Evolutionary conservation across 2,329 filamentous ascomycete species (phyloP).

Genomic region (Thyridium curvatum): DNA sequence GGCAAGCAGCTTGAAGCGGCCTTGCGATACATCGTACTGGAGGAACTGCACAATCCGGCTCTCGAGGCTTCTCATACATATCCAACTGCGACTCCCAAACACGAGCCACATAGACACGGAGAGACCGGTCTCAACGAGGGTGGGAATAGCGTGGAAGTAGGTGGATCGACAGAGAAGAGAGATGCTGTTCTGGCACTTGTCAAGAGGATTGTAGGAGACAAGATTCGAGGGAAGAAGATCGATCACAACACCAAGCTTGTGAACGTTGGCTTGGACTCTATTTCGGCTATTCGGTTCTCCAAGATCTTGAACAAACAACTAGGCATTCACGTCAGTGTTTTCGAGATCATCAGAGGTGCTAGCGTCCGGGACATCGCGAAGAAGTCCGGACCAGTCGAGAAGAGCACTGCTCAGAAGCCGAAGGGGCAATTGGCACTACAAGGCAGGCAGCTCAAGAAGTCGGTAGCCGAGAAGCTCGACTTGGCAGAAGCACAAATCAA

Average conservation of each 20-base stretch:
- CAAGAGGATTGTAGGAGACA: slow-evolving; percentile 8
- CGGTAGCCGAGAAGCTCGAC: too few species aligned
- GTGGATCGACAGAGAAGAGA: neutral
- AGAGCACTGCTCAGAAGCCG: neutral
- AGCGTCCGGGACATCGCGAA: slow-evolving; percentile 9
- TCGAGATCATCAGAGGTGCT: slow-evolving; percentile 13
- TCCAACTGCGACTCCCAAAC: too few species aligned
- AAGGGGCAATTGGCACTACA: too few species aligned
- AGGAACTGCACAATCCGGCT: too few species aligned
- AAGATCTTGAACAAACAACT: slow-evolving; percentile 10
- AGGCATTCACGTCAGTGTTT: slow-evolving; percentile 13
- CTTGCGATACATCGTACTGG: too few species aligned
- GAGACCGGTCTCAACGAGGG: too few species aligned
- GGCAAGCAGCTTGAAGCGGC: slow-evolving; percentile 6
- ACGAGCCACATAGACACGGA: too few species aligned
- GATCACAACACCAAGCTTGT: slow-evolving; percentile 10
- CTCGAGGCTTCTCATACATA: too few species aligned
- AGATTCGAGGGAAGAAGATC: slow-evolving; percentile 7
- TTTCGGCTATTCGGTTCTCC: slow-evolving; percentile 14
- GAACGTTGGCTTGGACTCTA: slow-evolving; percentile 15
- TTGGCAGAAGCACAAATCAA: slow-evolving; percentile 2
- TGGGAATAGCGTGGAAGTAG: too few species aligned
- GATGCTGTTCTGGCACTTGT: slow-evolving; percentile 9
- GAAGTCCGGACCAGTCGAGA: neutral
- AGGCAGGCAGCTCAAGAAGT: too few species aligned